Base-by-base conservation (phyloP, 2,329 filamentous ascomycete genomes). In the Apiospora kogelbergensis region DNA sequence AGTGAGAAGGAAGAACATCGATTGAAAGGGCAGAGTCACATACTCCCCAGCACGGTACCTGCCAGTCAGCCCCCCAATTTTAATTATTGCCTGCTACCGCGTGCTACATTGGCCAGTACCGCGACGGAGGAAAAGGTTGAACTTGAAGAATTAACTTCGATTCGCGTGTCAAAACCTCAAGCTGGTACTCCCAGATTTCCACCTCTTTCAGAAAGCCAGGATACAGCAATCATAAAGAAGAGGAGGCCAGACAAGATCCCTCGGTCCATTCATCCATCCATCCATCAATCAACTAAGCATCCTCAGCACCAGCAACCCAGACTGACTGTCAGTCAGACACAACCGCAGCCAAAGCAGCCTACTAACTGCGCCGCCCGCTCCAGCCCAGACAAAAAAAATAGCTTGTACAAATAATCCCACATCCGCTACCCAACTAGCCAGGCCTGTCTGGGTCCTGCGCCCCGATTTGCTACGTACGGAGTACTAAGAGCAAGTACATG, bases 41-140 rank as follows among this genome's bases (percentile, higher is more conserved):
- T 33, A 11, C 26, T 37, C 7, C 53, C 48, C 48, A 60, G 24
- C 26, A 60, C 53, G 30, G 53, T 60, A 60, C 53, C 53, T 60
- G 53, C 53, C 53, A 60, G 53, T 60, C 53, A 60, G 53, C 53
- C 53, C 53, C 53, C 53, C 53, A 60, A 60, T 60, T 60, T 60
- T 60, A 60, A 60, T 60, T 37, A 60, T 60, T 60, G 24, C 46
- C 46, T 53, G 26, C 48, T 53, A 37, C 53, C 30, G 53, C 53
- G 30, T 60, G 26, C 53, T 37, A 37, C 53, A 9, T 60, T 33
- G 17, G 17, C 30, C 53, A n/a, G 20, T 37, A 60, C 53, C 53
- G 53, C 53, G 53, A 60, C 53, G 33, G 17, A 60, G 53, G 30
- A 37, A 37, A 37, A 37, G 30, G 40, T 42, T 42, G 30, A 60